Evolutionary conservation across 2,329 filamentous ascomycete species (phyloP).

Genomic region (Ciborinia camelliae): DNA sequence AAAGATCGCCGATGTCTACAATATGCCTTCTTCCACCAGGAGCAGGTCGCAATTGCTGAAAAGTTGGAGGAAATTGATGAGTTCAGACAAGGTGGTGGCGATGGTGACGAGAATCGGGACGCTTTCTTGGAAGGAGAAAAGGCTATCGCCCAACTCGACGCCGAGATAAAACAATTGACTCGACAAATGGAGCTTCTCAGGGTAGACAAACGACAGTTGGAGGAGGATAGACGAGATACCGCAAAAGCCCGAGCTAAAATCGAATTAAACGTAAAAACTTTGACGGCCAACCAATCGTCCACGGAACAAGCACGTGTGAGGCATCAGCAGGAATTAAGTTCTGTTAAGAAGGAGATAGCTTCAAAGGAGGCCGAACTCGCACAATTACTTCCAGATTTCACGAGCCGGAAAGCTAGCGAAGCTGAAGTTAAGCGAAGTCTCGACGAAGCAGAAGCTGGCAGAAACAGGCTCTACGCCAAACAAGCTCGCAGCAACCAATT

Average conservation of each 20-base stretch:
- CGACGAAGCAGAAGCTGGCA: conserved; percentile 69
- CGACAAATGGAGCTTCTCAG: conserved; percentile 81
- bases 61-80: conserved; percentile 81
- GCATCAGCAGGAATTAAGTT: conserved; percentile 67
- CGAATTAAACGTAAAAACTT: conserved; percentile 77
- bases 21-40: conserved; percentile 89
- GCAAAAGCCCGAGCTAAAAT: conserved; percentile 78
- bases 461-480: conserved; percentile 83
- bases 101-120: conserved; percentile 76
- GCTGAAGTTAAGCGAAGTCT: conserved; percentile 66
- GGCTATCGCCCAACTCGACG: conserved; percentile 71
- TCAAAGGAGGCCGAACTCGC: conserved; percentile 73
- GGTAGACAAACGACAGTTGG: conserved; percentile 81
- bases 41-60: conserved; percentile 74
- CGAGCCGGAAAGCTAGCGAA: conserved; percentile 70
- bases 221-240: conserved; percentile 82
- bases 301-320: conserved; percentile 69
- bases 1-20: conserved; percentile 87
- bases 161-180: conserved; percentile 73
- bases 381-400: conserved; percentile 73
- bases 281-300: conserved; percentile 78
- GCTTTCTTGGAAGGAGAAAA: conserved; percentile 76
- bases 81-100: conserved; percentile 74
- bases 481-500: conserved; percentile 87
- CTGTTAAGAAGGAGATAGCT: conserved; percentile 70